Evolutionary conservation across 495 filamentous ascomycete species (phyloP).

Genomic region (Xylaria flabelliformis): DNA sequence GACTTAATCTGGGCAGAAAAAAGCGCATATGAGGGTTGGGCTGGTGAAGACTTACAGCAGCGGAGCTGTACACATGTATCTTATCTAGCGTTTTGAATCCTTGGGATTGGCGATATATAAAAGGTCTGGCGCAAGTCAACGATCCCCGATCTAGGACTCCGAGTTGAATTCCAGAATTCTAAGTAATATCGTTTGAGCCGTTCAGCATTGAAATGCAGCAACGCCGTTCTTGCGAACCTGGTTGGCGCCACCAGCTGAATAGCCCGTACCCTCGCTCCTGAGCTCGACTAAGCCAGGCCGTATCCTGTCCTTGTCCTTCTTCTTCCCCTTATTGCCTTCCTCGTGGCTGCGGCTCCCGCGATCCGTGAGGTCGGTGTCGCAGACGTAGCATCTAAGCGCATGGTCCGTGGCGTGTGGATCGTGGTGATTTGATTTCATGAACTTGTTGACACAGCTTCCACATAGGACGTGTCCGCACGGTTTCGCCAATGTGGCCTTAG

Average conservation of each 20-base stretch:
- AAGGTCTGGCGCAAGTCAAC: background rate
- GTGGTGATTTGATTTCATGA: conserved; percentile 70
- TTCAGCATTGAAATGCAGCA: conserved; percentile 78
- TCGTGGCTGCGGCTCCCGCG: conserved; percentile 32
- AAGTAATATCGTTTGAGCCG: conserved; percentile 19
- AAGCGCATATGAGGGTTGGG: background rate
- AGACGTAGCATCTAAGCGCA: conserved; percentile 81
- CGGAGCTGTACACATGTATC: conserved; percentile 11
- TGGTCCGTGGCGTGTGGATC: conserved; percentile 71
- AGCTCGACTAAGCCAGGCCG: conserved; percentile 83
- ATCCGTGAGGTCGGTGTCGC: conserved; percentile 75
- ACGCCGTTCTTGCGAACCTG: conserved; percentile 80
- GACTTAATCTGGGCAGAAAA: background rate
- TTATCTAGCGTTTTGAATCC: background rate
- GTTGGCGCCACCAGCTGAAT: conserved; percentile 83
- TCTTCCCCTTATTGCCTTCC: conserved; percentile 54
- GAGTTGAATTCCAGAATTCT: conserved; percentile 29
- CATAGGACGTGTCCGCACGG: conserved; percentile 96
- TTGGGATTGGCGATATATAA: background rate
- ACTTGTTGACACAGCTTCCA: conserved; percentile 84
- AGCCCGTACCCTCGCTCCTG: conserved; percentile 89
- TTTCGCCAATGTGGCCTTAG: conserved; percentile 85
- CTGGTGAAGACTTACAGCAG: conserved; percentile 16
- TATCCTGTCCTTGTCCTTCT: conserved; percentile 63
- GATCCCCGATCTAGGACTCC: background rate